Evolutionary conservation across 2,329 filamentous ascomycete species (phyloP), one percentile per base, ranked within the genome.

Genomic region (Penicillium sp.): DNA sequence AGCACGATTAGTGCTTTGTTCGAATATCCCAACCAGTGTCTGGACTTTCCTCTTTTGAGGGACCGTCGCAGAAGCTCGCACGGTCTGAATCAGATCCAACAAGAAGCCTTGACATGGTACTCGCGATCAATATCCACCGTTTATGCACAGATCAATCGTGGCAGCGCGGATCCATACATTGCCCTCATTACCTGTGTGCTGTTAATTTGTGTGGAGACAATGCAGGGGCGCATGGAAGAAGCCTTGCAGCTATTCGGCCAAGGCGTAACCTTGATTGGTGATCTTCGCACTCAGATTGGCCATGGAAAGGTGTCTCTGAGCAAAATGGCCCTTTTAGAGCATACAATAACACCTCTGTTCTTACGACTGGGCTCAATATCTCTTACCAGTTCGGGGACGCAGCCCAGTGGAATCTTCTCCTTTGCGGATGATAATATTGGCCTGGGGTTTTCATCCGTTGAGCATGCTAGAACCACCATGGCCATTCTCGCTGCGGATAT

Each of bases 201-300:
- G 11, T 70, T 68, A 24, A 69, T 70, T 10, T 71, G 69, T 56
- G 67, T 71, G 9, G 69, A 71, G 41, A 58, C 55, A 1, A 37
- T 70, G 1, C 58, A 66, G 21, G 68, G 65, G 7, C 57, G 55
- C 19, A 43, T 62, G 16, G 58, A 62, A 16, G 63, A 68, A 11
- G 65, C 66, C 4, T 22, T 64, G 7, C 59, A 53, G 7, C 63
- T 71, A 2, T 71, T 68, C 47, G 9, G 31, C 3, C 68, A 71
- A 24, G 68, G 68, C 6, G 54, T 65, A 3, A 48, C 61, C 41
- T 63, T 70, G 4, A 65, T 69, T 21, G 33, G 55, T 13, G 52
- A 55, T 16, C 44, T 65, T 26, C 65, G 61, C 9, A 41, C 54
- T 22, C 63, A 67, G 22, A 57, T 58, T 13, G 13, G 19, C 2